These are phyloP conservation scores for Stenocarpella maydis DNA, from an alignment of 2,329 filamentous ascomycete genomes.

Conservation along the genomic window DNA sequence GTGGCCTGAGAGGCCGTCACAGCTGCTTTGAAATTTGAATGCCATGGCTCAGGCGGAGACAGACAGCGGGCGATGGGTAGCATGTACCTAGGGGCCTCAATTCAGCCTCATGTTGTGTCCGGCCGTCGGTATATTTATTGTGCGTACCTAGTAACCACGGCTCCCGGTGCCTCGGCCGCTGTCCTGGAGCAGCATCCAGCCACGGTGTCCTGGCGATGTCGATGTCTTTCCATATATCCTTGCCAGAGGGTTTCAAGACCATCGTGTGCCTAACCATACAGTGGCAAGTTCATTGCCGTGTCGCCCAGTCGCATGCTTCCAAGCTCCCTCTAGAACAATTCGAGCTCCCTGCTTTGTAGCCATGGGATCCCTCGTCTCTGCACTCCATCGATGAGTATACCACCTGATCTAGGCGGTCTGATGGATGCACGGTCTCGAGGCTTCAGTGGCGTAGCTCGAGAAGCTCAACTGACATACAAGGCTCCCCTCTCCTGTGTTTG, in stretches of 20 bases:
- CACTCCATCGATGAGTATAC: not conserved
- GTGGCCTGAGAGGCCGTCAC: not conserved
- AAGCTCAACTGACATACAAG: not conserved
- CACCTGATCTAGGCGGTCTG: not conserved
- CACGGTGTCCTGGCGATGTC: not conserved
- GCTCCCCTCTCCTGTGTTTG: not conserved
- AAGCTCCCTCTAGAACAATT: not conserved
- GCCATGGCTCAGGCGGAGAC: not conserved
- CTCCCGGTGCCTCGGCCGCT: not conserved
- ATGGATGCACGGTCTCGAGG: no score
- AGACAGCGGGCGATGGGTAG: not conserved
- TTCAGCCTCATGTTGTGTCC: not conserved
- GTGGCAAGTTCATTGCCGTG: not conserved
- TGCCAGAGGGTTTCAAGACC: not conserved
- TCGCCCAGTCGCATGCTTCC: not conserved
- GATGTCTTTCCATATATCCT: not conserved
- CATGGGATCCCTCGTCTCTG: not conserved
- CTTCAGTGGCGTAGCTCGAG: not conserved
- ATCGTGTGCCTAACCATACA: not conserved
- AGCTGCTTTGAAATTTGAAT: not conserved
- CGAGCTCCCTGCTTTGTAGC: not conserved
- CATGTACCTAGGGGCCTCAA: not conserved
- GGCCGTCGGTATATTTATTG: not conserved
- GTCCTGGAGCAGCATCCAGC: not conserved
- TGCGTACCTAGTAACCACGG: not conserved